Conservation (phyloP, 768 basidiomycete genomes). For the Ramaria sp. region DNA sequence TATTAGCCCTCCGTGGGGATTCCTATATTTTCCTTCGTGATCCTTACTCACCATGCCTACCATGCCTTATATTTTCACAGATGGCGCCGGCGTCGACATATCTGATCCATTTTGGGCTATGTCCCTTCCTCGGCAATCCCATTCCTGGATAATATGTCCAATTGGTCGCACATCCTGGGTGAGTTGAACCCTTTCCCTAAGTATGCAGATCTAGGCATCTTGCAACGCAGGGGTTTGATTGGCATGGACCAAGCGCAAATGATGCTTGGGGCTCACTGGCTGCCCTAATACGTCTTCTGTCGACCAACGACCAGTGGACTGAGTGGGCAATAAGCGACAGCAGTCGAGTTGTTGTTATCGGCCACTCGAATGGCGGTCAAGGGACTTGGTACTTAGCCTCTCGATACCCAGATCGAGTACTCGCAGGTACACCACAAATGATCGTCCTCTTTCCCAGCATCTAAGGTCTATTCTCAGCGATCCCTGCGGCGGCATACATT, state of each 20-base stretch:
- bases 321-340: slow-evolving; percentile 27
- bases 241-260: slow-evolving; percentile 74
- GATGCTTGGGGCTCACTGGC: slow-evolving; percentile 60
- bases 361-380: slow-evolving; percentile 92
- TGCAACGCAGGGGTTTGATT: slow-evolving; percentile 64
- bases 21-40: slow-evolving; percentile 3
- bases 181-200: slow-evolving; percentile 8
- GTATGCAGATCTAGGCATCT: not conserved
- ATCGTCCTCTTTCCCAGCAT: not conserved
- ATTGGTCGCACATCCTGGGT: slow-evolving; percentile 83
- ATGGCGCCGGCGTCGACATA: slow-evolving; percentile 83
- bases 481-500: slow-evolving; percentile 75
- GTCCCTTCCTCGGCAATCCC: slow-evolving; percentile 44
- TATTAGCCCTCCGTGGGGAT: slow-evolving; percentile 54
- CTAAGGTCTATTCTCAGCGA: slow-evolving; percentile 27
- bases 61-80: slow-evolving; percentile 24
- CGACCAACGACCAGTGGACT: slow-evolving; percentile 26
- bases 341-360: slow-evolving; percentile 54
- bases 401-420: slow-evolving; percentile 64
- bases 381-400: slow-evolving; percentile 75
- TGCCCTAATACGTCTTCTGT: slow-evolving; percentile 41
- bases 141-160: slow-evolving; percentile 72
- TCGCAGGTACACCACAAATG: slow-evolving; percentile 36
- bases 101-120: slow-evolving; percentile 46
- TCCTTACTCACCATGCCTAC: slow-evolving; percentile 15